phyloP scores from a whole-genome alignment of 371 early-diverging fungal genomes.

The Mortierella sp. region DNA sequence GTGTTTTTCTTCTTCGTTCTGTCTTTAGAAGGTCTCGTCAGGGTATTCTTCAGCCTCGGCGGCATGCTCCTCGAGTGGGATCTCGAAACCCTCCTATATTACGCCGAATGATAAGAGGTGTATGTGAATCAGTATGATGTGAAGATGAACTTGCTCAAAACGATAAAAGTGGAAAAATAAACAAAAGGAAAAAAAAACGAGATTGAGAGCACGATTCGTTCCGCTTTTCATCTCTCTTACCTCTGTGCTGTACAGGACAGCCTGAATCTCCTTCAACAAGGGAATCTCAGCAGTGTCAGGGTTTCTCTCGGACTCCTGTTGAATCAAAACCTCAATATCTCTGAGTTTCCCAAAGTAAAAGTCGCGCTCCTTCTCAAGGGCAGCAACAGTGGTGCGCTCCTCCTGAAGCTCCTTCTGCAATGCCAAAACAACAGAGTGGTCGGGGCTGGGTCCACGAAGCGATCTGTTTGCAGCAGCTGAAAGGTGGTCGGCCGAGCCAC shows the following conservation, averaged over 20 bases:
- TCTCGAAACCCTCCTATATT: conserved; percentile 53
- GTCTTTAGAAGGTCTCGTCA: conserved; percentile 55
- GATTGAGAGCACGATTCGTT: neutral
- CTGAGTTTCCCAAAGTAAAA: conserved; percentile 95
- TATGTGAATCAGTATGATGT: neutral
- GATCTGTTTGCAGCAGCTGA: conserved; percentile 50
- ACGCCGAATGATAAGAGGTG: too few species aligned
- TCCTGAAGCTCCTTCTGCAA: conserved; percentile 74
- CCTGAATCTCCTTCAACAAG: conserved; percentile 84
- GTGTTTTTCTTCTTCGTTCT: neutral
- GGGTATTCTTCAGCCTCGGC: conserved; percentile 46
- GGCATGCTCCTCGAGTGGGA: conserved; percentile 37
- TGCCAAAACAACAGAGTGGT: conserved; percentile 43
- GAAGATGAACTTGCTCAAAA: neutral
- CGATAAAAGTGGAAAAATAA: neutral
- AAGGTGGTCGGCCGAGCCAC: conserved; percentile 24
- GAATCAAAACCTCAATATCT: conserved; percentile 93
- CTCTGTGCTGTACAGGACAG: conserved; percentile 91
- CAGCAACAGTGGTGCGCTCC: conserved; percentile 87
- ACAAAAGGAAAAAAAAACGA: neutral
- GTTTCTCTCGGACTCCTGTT: conserved; percentile 74
- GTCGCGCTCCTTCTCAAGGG: conserved; percentile 95
- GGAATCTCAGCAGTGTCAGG: conserved; percentile 62
- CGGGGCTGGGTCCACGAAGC: conserved; percentile 55
- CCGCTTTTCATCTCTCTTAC: conserved; percentile 49